A percentile compares a stretch with the other conserved stretches of the same genome.
phyloP scores from a whole-genome alignment of 805 yeast species.

The Hanseniaspora nectarophila region DNA sequence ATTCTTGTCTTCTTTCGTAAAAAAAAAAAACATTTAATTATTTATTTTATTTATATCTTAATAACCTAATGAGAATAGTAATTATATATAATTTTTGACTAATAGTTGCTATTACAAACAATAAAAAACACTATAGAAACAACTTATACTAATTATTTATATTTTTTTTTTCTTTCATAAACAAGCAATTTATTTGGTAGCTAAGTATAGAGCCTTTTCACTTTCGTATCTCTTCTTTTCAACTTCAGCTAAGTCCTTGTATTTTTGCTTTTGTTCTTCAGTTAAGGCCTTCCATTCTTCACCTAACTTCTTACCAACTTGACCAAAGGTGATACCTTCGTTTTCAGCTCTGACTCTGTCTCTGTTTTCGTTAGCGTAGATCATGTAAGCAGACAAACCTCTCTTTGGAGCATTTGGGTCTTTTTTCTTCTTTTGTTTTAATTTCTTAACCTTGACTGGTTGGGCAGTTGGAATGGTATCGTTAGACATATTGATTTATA shows the following conservation, averaged over 20 bases:
- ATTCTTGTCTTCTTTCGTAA: not conserved
- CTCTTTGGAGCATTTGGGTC: conserved; percentile 99
- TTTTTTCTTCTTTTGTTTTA: conserved; percentile 35
- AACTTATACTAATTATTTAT: no score
- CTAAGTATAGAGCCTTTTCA: conserved; percentile 78
- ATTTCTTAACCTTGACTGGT: conserved; percentile 21
- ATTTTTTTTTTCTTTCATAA: not conserved
- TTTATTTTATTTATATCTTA: not conserved
- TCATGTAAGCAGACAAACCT: conserved; percentile 96
- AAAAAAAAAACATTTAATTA: no score
- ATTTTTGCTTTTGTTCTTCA: conserved; percentile 75
- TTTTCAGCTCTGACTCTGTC: conserved; percentile 90
- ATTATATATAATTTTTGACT: no score
- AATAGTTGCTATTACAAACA: not conserved
- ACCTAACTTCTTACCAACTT: conserved; percentile 89
- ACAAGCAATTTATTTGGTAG: conserved; percentile 28
- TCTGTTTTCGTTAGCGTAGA: conserved; percentile 95
- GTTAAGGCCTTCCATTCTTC: conserved; percentile 90
- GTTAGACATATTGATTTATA: conserved; percentile 33
- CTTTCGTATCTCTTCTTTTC: conserved; percentile 97
- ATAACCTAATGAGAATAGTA: conserved; percentile 5
- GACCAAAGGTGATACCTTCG: conserved; percentile 92
- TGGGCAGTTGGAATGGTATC: conserved; percentile 4
- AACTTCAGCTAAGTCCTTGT: conserved; percentile 83
- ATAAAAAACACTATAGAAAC: not conserved